phyloP scores from a whole-genome alignment of 192 early-diverging fungal genomes.

The Physocladia obscura region DNA sequence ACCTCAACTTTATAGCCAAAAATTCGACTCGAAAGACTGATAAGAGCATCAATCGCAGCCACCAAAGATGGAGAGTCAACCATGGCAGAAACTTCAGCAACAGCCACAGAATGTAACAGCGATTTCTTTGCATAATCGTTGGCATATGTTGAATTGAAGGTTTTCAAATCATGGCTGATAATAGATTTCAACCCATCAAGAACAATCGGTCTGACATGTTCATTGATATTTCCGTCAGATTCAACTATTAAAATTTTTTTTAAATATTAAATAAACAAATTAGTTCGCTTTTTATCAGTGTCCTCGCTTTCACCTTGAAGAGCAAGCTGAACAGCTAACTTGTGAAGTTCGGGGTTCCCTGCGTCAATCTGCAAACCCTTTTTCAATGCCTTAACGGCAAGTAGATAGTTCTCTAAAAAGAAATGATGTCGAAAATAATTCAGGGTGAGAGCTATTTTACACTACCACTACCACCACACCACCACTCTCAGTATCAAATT shows the following conservation, averaged over 20 bases:
- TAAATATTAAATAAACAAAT: background rate
- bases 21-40: background rate
- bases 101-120: slow-evolving; percentile 12
- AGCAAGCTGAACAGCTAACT: slow-evolving; percentile 29
- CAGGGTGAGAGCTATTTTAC: background rate
- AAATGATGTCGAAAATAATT: background rate
- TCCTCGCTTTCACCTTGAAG: background rate
- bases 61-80: background rate
- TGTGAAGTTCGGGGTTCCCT: slow-evolving; percentile 30
- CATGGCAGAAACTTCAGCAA: slow-evolving; percentile 1
- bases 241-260: background rate
- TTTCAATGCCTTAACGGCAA: slow-evolving; percentile 64
- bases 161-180: slow-evolving; percentile 4
- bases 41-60: slow-evolving; percentile 8
- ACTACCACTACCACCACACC: background rate
- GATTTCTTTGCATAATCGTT: slow-evolving; percentile 7
- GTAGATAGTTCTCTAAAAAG: slow-evolving; percentile 60
- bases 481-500: background rate
- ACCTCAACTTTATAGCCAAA: slow-evolving; percentile 3
- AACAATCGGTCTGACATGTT: slow-evolving; percentile 17
- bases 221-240: background rate
- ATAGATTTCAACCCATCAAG: slow-evolving; percentile 15
- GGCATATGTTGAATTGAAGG: slow-evolving; percentile 24
- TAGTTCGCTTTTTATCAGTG: background rate
- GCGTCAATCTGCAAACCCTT: slow-evolving; percentile 34